Percentiles rank a stretch among this genome's conserved stretches.
These are phyloP conservation scores for Hymenoscyphus albidus DNA, from an alignment of 2,329 filamentous ascomycete species.

Conservation along the genomic window DNA sequence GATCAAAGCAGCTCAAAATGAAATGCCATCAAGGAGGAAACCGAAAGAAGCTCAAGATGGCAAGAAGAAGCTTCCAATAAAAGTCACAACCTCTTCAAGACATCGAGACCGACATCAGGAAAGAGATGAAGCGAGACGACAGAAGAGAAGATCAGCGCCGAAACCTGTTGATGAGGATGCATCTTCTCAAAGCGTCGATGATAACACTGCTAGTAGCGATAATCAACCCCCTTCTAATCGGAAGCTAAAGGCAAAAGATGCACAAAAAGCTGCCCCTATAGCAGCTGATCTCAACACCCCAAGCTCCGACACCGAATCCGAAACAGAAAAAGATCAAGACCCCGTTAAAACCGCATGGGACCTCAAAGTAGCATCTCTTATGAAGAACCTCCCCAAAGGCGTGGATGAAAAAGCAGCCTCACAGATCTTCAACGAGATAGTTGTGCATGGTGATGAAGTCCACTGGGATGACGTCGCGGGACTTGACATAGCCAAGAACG, in stretches of 20 bases:
- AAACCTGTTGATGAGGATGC: constrained; percentile 26
- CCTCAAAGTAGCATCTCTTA: constrained; percentile 56
- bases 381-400: constrained; percentile 76
- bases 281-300: constrained; percentile 39
- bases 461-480: constrained; percentile 94
- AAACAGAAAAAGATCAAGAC: constrained; percentile 36
- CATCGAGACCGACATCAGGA: constrained; percentile 28
- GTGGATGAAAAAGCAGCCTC: constrained; percentile 79
- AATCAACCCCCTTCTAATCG: constrained; percentile 12
- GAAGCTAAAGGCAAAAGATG: constrained; percentile 33
- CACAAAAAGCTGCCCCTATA: constrained; percentile 35
- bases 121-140: constrained; percentile 25
- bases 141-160: constrained; percentile 23
- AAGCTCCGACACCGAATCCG: constrained; percentile 45
- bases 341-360: constrained; percentile 54
- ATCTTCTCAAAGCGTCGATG: constrained; percentile 32
- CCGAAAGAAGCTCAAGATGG: constrained; percentile 16
- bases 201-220: constrained; percentile 32
- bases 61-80: constrained; percentile 17
- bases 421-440: constrained; percentile 93
- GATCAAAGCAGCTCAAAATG: constrained; percentile 22
- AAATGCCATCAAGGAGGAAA: constrained; percentile 33
- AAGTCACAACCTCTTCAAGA: constrained; percentile 32
- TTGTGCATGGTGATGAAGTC: constrained; percentile 90
- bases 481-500: constrained; percentile 83